Base-by-base conservation (phyloP, 176 grass and related monocot genomes). In the Carex myosuroides region DNA sequence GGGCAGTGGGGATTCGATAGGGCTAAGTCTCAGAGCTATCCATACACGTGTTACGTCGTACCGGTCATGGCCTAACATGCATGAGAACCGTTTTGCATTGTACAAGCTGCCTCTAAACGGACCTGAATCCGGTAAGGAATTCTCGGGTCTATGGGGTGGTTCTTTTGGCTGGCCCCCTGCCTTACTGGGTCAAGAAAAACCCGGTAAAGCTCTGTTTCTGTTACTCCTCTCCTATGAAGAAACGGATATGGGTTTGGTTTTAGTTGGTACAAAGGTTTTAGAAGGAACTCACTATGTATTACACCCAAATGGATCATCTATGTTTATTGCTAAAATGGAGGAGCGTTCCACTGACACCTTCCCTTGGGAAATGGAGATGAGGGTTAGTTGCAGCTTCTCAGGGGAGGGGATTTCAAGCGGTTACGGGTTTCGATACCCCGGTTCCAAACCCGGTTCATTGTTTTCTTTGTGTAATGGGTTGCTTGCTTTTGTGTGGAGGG, bases 401-500 rank as follows among this genome's bases (percentile, higher is more conserved):
- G 95, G 95, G 0, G 89, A 93, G 39, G 95, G 92, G 35, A 94
- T 94, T 70, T 89, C 92, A 11, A 92, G 41, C 9, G 95, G 92
- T 13, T 94, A 93, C 18, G 95, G 92, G 4, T 97, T 97, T 71
- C 83, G 94, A 63, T 97, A 92, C 60, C 94, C 92, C 66, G 92
- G 94, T 70, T 91, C 89, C 5, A 97, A 94, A 86, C 94, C 94
- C 0, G 92, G 94, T 10, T 91, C 94, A 55, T 48, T 97, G 16
- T 97, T 92, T 92, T 87, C 84, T 41, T 70, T 97, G 18, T 56
- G 60, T 66, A 87, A 91, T 87, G 94, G 92, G 5, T 70, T 85
- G 24, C 86, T 97, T 60, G 92, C 92, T 22, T 97, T 97, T 90
- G 87, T 97, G 62, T 97, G 94, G 94, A 94, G 61, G 59, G 94